Percentiles rank a stretch among this genome's conserved stretches.
Evolutionary conservation across 805 yeast species (phyloP).

Genomic region (Cyberlindnera euphorbiiphila): DNA sequence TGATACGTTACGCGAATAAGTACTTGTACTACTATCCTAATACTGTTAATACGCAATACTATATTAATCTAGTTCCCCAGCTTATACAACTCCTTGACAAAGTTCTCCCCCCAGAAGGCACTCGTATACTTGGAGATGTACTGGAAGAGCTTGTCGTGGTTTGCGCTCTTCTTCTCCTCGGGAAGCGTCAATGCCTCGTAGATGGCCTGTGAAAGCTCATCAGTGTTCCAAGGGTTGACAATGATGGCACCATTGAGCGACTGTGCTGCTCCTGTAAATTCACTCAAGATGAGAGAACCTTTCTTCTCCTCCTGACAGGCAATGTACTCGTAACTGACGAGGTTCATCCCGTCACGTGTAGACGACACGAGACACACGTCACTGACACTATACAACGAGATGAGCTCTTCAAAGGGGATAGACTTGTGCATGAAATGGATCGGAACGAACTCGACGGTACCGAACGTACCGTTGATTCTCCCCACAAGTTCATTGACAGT

Average conservation of each 20-base stretch:
- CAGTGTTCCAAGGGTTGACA: constrained; percentile 98
- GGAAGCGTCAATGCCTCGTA: constrained; percentile 84
- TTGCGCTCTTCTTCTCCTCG: constrained; percentile 70
- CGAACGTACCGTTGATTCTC: constrained; percentile 91
- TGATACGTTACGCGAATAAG: background rate
- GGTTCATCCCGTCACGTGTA: constrained; percentile 98
- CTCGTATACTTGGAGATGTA: constrained; percentile 93
- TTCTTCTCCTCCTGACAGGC: constrained; percentile 87
- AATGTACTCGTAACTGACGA: constrained; percentile 93
- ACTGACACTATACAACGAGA: constrained; percentile 76
- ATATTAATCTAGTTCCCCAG: constrained; percentile 25
- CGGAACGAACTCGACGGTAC: constrained; percentile 96
- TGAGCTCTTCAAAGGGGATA: constrained; percentile 85
- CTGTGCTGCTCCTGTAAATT: constrained; percentile 99
- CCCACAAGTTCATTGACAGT: constrained; percentile 96
- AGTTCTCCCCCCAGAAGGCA: constrained; percentile 95
- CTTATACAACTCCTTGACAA: constrained; percentile 77
- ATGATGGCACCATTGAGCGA: constrained; percentile 89
- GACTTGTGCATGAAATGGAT: constrained; percentile 95
- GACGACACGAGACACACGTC: constrained; percentile 92
- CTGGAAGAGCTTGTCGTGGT: constrained; percentile 78
- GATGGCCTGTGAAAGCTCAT: constrained; percentile 83
- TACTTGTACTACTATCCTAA: background rate
- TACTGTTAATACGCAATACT: no score
- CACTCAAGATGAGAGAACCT: constrained; percentile 85